A percentile compares a stretch with the other conserved stretches of the same genome.
phyloP scores from a whole-genome alignment of 352 stramenopile species.

The Elongisporangium undulatum region DNA sequence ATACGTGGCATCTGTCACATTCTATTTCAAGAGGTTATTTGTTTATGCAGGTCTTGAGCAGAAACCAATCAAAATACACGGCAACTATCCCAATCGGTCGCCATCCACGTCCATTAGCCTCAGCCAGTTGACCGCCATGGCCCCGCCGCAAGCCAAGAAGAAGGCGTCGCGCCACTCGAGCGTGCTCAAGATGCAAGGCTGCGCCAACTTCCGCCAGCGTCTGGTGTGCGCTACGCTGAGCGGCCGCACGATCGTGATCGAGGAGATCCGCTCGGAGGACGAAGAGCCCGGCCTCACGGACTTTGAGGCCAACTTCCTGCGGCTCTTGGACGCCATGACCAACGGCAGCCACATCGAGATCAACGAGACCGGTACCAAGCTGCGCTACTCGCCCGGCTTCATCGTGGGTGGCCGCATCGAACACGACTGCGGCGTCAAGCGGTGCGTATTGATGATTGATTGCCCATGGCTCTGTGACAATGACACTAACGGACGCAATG shows the following conservation, averaged over 20 bases:
- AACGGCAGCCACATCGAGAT: slow-evolving; percentile 98
- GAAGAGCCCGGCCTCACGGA: slow-evolving; percentile 93
- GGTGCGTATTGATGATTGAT: slow-evolving; percentile 16
- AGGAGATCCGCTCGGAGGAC: slow-evolving; percentile 94
- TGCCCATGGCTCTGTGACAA: neutral
- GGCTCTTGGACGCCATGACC: slow-evolving; percentile 95
- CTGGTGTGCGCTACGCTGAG: slow-evolving; percentile 92
- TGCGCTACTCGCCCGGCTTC: slow-evolving; percentile 96
- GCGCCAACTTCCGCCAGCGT: slow-evolving; percentile 93
- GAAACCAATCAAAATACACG: slow-evolving; percentile 1
- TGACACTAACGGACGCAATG: neutral
- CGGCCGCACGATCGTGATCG: slow-evolving; percentile 90
- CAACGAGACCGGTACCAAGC: slow-evolving; percentile 98
- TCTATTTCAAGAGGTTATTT: neutral
- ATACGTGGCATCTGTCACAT: neutral
- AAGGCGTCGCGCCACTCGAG: slow-evolving; percentile 33
- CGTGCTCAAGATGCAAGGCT: slow-evolving; percentile 65
- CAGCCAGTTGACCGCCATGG: slow-evolving; percentile 6
- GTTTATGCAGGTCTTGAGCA: neutral
- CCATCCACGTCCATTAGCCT: neutral
- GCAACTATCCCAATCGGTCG: neutral
- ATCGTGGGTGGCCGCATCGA: slow-evolving; percentile 93
- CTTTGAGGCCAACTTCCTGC: slow-evolving; percentile 97
- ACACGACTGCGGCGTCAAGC: slow-evolving; percentile 92
- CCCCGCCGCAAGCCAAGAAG: slow-evolving; percentile 14